phyloP scores from a whole-genome alignment of 345 rosid genomes.

The Populus simonii region DNA sequence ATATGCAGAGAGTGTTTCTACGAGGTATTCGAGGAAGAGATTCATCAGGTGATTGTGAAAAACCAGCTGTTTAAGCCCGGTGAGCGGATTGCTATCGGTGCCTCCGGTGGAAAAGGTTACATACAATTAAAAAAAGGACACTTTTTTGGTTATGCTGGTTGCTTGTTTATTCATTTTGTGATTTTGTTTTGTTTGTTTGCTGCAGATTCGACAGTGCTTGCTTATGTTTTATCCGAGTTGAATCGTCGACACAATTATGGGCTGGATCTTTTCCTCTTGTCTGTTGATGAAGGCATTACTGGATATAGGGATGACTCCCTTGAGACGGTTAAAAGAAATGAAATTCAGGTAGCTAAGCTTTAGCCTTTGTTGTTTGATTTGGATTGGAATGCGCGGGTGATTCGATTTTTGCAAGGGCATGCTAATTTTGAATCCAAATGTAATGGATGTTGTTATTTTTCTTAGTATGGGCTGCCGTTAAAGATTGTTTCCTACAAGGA shows the following conservation, averaged over 20 bases:
- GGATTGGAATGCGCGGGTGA: background rate
- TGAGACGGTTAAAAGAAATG: conserved; percentile 89
- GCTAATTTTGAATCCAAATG: background rate
- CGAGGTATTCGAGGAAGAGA: conserved; percentile 80
- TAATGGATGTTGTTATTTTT: background rate
- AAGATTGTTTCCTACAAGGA: conserved; percentile 92
- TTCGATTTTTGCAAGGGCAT: background rate
- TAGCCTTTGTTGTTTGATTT: background rate
- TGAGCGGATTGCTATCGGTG: conserved; percentile 83
- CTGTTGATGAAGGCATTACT: conserved; percentile 86
- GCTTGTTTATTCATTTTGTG: background rate
- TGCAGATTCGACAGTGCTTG: conserved; percentile 89
- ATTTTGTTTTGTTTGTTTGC: background rate
- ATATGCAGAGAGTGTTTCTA: conserved; percentile 90
- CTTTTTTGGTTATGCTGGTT: background rate
- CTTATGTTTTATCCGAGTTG: conserved; percentile 73
- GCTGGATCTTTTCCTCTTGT: conserved; percentile 77
- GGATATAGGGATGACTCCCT: conserved; percentile 95
- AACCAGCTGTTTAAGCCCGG: conserved; percentile 70
- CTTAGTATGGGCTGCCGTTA: conserved; percentile 82
- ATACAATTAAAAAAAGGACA: no score
- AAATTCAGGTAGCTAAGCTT: conserved; percentile 53
- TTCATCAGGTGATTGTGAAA: conserved; percentile 64
- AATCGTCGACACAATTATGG: conserved; percentile 70
- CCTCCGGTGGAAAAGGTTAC: conserved; percentile 93